These are phyloP conservation scores for Pyrenochaeta sp. DNA, from an alignment of 2,329 filamentous ascomycete genomes.

Conservation along the genomic window DNA sequence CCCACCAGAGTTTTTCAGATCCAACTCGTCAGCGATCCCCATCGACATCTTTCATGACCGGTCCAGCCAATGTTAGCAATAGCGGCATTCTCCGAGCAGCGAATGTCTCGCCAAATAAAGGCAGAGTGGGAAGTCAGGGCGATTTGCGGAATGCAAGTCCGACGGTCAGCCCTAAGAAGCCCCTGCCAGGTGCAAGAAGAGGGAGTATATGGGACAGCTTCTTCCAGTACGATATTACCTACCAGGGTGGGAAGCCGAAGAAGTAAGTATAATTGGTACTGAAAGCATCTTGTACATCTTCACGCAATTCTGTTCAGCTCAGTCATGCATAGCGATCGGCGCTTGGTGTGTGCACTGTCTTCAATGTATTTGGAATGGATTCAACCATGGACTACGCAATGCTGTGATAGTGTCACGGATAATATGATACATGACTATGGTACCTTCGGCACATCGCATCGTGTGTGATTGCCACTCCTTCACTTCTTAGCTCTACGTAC, in stretches of 20 bases:
- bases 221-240: conserved; percentile 51
- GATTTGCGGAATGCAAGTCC: conserved; percentile 28
- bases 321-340: not conserved
- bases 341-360: not conserved
- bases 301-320: not conserved
- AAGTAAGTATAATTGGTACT: conserved; percentile 20
- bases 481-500: no score
- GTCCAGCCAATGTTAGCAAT: conserved; percentile 15
- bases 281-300: no score
- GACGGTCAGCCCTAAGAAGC: conserved; percentile 28
- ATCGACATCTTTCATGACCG: conserved; percentile 19
- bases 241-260: conserved; percentile 47
- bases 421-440: no score
- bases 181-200: conserved; percentile 26
- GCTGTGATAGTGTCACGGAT: no score
- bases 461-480: no score
- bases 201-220: conserved; percentile 51
- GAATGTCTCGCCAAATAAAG: conserved; percentile 23
- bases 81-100: conserved; percentile 18
- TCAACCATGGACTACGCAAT: no score
- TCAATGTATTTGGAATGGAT: no score
- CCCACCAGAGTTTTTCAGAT: not conserved
- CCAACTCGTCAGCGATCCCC: conserved; percentile 22
- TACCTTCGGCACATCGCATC: no score
- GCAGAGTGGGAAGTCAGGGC: conserved; percentile 22